Base-by-base conservation (phyloP, 2,329 filamentous ascomycete genomes). In the Aureobasidium mangrovei region DNA sequence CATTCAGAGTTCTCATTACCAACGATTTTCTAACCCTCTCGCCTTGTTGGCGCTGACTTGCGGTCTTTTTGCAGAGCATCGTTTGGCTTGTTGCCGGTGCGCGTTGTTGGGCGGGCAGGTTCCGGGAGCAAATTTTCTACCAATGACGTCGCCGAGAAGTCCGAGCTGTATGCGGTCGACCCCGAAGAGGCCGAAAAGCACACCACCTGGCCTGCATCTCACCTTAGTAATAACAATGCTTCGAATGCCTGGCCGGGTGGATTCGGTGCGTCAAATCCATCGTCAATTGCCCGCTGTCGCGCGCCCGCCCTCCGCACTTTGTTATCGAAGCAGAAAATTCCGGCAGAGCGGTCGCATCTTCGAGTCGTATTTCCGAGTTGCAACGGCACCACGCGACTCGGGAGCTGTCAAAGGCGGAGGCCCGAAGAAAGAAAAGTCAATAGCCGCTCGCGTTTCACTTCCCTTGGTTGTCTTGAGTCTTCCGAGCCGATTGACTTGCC, bases 101-200 rank as follows among this genome's bases (percentile, higher is more conserved):
- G 28, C 46, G 46, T 52, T 52, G 48, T 42, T 52, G 48, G 24
- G 38, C 39, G 7, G 10, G 32, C 10, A 36, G 29, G 29, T 35
- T 44, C 38, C 10, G 49, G 9, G 40, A 53, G 49, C 49, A 53
- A 53, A 53, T 53, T 53, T 44, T 53, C 49, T 2, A 38, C 28
- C 7, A n/a, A 53, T 53, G 49, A 53, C 49, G 49, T 53, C 32
- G 49, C 31, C 27, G 10, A 36, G 40, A 52, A 52, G 47, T 52
- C 47, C 47, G 47, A 52, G 47, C 47, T 33, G 46, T n/a, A 4
- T 26, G 46, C 46, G 36, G 40, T 4, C 10, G 40, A 24, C 29
- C 33, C 47, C 47, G 39, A 36, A 1, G 18, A 18, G 18, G 32
- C 32, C 7, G 10, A 53, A 43, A 38, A 28, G 40, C 40, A 44